A percentile compares a stretch with the other conserved stretches of the same genome.
These are phyloP conservation scores for Leccinum subgranulosum DNA, from an alignment of 768 basidiomycete genomes.

Conservation along the genomic window DNA sequence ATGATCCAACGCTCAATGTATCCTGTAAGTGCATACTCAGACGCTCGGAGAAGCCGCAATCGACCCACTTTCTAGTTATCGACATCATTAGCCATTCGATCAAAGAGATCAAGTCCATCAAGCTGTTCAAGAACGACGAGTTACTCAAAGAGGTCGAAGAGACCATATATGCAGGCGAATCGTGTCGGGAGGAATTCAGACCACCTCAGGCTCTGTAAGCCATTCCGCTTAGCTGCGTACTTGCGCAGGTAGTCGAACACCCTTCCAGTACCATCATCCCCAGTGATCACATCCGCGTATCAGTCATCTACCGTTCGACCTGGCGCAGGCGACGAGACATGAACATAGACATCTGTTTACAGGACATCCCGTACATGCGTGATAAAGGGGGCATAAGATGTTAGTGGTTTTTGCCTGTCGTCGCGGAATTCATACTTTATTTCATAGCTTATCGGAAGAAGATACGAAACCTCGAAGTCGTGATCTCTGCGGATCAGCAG, in stretches of 20 bases:
- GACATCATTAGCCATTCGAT: no score
- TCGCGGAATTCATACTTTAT: neutral
- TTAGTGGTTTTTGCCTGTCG: neutral
- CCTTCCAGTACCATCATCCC: neutral
- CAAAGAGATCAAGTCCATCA: neutral
- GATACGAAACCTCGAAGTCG: neutral
- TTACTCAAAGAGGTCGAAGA: neutral
- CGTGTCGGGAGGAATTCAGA: neutral
- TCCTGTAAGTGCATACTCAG: no score
- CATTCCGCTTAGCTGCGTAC: neutral
- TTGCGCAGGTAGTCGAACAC: neutral
- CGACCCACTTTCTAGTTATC: no score
- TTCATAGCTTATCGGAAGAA: neutral
- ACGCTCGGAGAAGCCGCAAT: no score
- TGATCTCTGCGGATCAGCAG: neutral
- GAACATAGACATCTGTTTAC: neutral
- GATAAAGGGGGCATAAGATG: neutral
- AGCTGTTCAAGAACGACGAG: neutral
- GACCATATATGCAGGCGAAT: neutral
- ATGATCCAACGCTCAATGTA: no score
- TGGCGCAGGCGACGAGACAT: neutral
- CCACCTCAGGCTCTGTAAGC: constrained; percentile 12
- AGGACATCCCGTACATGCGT: neutral
- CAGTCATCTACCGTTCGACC: neutral
- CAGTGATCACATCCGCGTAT: neutral